phyloP scores from a whole-genome alignment of 352 stramenopile species.

The Thraustotheca clavata region DNA sequence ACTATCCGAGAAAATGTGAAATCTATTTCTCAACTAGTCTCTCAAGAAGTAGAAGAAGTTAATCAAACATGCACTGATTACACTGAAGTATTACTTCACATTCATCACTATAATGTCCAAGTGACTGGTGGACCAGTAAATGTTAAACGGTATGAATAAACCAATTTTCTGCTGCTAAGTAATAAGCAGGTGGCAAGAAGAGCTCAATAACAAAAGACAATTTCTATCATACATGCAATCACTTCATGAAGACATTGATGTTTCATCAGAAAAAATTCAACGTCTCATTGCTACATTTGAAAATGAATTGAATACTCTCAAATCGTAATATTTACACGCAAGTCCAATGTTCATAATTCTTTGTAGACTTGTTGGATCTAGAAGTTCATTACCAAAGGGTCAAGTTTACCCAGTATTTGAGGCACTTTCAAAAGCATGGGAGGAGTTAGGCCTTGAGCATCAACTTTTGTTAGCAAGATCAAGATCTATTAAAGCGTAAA shows the following conservation, averaged over 20 bases:
- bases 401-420: constrained; percentile 93
- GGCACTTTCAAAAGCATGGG: constrained; percentile 76
- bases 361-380: constrained; percentile 61
- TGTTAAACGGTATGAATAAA: constrained; percentile 7
- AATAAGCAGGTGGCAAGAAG: constrained; percentile 82
- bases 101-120: constrained; percentile 47
- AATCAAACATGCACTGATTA: constrained; percentile 75
- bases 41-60: constrained; percentile 42
- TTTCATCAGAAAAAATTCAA: constrained; percentile 72
- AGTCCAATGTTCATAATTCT: background rate
- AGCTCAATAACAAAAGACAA: constrained; percentile 88
- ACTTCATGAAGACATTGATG: constrained; percentile 87
- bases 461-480: constrained; percentile 61
- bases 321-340: constrained; percentile 32
- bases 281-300: constrained; percentile 61
- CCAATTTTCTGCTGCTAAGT: constrained; percentile 27
- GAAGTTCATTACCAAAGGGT: constrained; percentile 87
- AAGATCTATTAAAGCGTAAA: constrained; percentile 42
- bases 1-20: constrained; percentile 18
- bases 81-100: constrained; percentile 64
- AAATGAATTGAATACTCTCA: constrained; percentile 51
- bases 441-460: constrained; percentile 63
- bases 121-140: constrained; percentile 26
- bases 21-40: background rate
- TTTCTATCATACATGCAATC: constrained; percentile 87